Conservation (phyloP, 768 basidiomycete species). For the Mrakia gelida region DNA sequence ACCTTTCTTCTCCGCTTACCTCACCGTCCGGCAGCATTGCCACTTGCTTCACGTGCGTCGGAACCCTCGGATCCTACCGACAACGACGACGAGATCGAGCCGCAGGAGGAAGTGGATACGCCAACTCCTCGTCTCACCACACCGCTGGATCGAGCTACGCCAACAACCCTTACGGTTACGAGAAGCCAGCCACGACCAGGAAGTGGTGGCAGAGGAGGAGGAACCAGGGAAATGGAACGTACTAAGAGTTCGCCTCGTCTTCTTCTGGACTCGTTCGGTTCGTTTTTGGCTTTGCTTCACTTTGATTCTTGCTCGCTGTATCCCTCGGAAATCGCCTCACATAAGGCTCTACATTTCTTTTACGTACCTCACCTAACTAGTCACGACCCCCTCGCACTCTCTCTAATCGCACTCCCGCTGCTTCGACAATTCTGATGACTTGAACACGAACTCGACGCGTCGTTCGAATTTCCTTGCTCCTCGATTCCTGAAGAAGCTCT, state of each 20-base stretch:
- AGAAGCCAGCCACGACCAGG: conserved; percentile 71
- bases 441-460: no score
- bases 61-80: conserved; percentile 21
- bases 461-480: no score
- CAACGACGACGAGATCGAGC: conserved; percentile 52
- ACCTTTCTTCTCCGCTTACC: background rate
- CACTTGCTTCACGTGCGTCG: conserved; percentile 15
- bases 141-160: background rate
- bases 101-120: conserved; percentile 59
- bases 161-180: conserved; percentile 52
- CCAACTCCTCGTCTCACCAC: conserved; percentile 41
- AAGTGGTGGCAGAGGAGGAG: conserved; percentile 42
- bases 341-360: background rate
- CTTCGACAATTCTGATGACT: no score
- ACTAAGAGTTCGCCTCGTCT: conserved; percentile 3
- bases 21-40: conserved; percentile 54
- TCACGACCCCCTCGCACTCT: background rate
- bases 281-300: background rate
- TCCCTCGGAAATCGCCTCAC: background rate
- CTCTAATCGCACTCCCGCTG: background rate
- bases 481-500: no score
- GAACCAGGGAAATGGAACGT: background rate
- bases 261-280: conserved; percentile 61
- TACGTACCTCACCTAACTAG: background rate
- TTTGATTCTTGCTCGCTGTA: background rate